Base-by-base conservation (phyloP, 148 eudicot genomes). In the Rhododendron henanense region DNA sequence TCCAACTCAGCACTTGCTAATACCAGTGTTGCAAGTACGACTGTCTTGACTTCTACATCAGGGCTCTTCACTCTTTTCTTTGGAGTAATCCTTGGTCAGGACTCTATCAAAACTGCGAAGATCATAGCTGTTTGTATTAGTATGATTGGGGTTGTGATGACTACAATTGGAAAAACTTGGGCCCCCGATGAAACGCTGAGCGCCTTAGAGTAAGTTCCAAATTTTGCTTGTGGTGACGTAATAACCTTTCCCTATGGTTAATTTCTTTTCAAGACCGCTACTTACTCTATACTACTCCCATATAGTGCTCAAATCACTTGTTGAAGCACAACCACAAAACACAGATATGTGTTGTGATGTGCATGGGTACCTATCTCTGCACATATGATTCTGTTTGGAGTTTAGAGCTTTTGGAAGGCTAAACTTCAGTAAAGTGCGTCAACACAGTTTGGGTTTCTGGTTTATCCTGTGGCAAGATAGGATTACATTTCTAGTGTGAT, bases 81-180 rank as follows among this genome's bases (percentile, higher is more conserved):
- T 73, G 90, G 92, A 76, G 90, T 88, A 84, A 83, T 90, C 35
- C 88, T 90, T 81, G 84, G 88, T 35, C 88, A 87, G 23, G 91
- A 89, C 81, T 81, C 89, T 28, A 82, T 90, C 67, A 89, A 81
- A 59, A 53, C 85, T 25, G 71, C 81, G 10, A 90, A 90, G 85
- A 35, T 89, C 21, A 77, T 87, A 31, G 85, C 88, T 39, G 90
- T 89, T 84, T 84, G 88, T 75, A 83, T 91, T 33, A 87, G 92
- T 69, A 89, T 90, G 92, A 85, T 88, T 77, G 92, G 92, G 74
- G 90, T 89, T 84, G 81, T 67, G 48, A 84, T 90, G 90, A 90
- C 92, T 55, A 89, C 92, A 31, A n/a, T 87, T 51, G 92, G 92
- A 23, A 89, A 90, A 79, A 90, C 92, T 69, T 90, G 92, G 92